Base-by-base conservation (phyloP, 257 asterid genomes). In the Linderniella brevidens region DNA sequence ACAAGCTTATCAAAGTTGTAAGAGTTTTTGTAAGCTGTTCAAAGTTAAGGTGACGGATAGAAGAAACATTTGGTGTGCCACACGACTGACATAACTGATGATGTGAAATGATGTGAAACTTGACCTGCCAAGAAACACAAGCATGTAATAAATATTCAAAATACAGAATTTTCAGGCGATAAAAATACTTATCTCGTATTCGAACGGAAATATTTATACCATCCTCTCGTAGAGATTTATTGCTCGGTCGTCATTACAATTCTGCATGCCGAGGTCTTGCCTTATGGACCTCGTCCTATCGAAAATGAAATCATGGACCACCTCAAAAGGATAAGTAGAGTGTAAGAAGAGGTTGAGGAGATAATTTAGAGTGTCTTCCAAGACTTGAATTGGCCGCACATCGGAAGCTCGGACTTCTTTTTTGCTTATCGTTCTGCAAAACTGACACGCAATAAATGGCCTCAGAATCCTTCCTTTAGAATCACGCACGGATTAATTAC, bases 201-300 rank as follows among this genome's bases (percentile, higher is more conserved):
- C 40, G 40, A 8, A 37, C 8, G 40, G 8, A 37, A 37, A 37
- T 37, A 42, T n/a, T 13, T 13, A 46, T 84, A 88, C 97, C 92
- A 88, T 81, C 67, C 88, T 80, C 71, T 88, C 95, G 38, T 80
- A 88, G 82, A 88, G 78, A 46, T 59, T 55, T 58, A 88, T 77
- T 61, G 64, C 92, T 67, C 61, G 72, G 57, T 68, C 63, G 46
- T 67, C 63, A 59, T 55, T 54, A 63, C 66, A 64, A 63, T 73
- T 80, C 75, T 88, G 97, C 92, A 88, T 83, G 60, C 92, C 74
- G 40, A 88, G 86, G 63, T 88, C 97, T 69, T 88, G 97, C 65
- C 97, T 74, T 40, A 88, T 78, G 68, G 95, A 80, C 64, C 97
- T 76, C 52, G 80, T 74, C 69, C 95, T 72, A 68, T 88, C 97